Evolutionary conservation across 1,139 yeast genomes (phyloP), one percentile per base, ranked within the genome.

Genomic region (Saccharomyces hybrid): DNA sequence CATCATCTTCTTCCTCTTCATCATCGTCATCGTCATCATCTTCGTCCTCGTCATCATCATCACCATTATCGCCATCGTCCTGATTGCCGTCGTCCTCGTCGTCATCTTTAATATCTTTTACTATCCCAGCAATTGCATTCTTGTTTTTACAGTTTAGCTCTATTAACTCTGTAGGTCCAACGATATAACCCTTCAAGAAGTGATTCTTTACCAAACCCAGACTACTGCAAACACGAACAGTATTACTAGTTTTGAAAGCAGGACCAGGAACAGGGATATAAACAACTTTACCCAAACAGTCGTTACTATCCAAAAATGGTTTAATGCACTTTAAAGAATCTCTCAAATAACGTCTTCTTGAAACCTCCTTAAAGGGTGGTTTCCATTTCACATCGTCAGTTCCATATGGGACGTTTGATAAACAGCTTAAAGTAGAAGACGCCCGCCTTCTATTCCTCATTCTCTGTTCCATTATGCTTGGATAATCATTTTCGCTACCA

Each of bases 271-370:
- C 67, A 1, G 82, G 79, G 54, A 76, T 75, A 32, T 79, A 79
- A 14, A 80, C 62, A 7, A 73, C 65, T 60, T 75, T 78, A 27
- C 80, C 79, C 28, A 78, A 72, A 86, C 86, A 82, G 8, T 75
- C 63, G 47, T 80, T 83, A 51, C 80, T 82, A 59, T 73, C 73
- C 2, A 77, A 71, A 52, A 82, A 71, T 5, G 84, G 80, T 61
- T 77, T 79, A 49, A 82, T 80, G 60, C 87, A 82, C 51, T 85
- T 74, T 42, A 82, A 67, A 42, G 85, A 79, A 65, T 81, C 82
- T 51, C 81, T 73, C 55, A 78, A 73, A 60, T 72, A 74, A 58
- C 78, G 78, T 52, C 78, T 71, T 58, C 75, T 71, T 47, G 79
- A 73, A 51, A 71, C 71, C 14, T 66, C 57, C 58, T 75, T 77